These are phyloP conservation scores for Hypoxylon cercidicola DNA, from an alignment of 495 filamentous ascomycete species.

Conservation along the genomic window DNA sequence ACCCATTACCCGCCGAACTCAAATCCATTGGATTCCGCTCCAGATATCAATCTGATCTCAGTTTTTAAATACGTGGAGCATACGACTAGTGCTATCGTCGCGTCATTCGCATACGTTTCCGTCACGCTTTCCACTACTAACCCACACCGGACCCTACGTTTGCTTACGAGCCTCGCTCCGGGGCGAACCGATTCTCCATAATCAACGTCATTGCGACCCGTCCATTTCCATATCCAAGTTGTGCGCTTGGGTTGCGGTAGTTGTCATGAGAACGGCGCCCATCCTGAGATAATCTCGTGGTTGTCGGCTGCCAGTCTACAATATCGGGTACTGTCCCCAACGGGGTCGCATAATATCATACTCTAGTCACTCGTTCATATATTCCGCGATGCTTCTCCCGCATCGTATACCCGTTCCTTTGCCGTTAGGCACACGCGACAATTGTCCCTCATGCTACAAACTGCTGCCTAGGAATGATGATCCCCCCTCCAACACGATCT, in stretches of 20 bases:
- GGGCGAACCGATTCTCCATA: conserved; percentile 4
- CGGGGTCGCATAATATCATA: conserved; percentile 17
- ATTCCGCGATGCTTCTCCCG: conserved; percentile 32
- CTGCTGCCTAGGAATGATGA: conserved; percentile 12
- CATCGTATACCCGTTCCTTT: conserved; percentile 30
- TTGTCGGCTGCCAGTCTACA: conserved; percentile 19
- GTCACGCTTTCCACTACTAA: conserved; percentile 2
- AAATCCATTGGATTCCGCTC: background rate
- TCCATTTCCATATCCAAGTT: conserved; percentile 1
- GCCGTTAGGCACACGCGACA: background rate
- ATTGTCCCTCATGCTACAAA: conserved; percentile 1
- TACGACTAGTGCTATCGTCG: background rate
- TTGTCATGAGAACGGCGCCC: conserved; percentile 32
- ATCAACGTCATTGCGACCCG: background rate
- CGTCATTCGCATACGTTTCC: background rate
- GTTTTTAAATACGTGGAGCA: background rate
- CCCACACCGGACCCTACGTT: background rate
- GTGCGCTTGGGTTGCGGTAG: conserved; percentile 1
- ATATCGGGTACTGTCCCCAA: conserved; percentile 19
- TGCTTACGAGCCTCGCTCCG: conserved; percentile 10
- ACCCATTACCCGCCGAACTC: background rate
- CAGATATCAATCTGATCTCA: background rate
- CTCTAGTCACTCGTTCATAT: conserved; percentile 38
- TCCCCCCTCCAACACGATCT: conserved; percentile 27
- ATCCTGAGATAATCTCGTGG: conserved; percentile 26